Evolutionary conservation across 305 asterid species (phyloP).

Genomic region (Fraxinus paxiana): DNA sequence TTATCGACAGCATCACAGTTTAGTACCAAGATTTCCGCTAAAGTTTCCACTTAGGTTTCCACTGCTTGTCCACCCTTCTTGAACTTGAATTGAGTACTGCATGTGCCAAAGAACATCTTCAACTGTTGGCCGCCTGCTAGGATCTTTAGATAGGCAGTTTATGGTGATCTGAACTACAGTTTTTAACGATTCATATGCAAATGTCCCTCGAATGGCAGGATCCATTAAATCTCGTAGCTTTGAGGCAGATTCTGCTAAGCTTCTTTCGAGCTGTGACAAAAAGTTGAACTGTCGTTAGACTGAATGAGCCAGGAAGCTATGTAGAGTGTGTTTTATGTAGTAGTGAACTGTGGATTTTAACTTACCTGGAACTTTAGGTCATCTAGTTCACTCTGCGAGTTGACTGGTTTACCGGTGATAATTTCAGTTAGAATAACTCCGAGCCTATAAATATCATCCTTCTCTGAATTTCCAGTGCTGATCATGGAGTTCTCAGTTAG

Average conservation of each 20-base stretch:
- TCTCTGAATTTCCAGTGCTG: constrained; percentile 46
- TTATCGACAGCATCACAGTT: background rate
- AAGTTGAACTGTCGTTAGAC: background rate
- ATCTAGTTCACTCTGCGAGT: constrained; percentile 54
- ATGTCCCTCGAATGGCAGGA: constrained; percentile 76
- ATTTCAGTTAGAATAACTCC: constrained; percentile 70
- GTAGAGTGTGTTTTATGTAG: background rate
- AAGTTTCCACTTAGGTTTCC: constrained; percentile 68
- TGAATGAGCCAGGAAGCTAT: background rate
- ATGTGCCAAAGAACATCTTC: constrained; percentile 99
- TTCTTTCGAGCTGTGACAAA: constrained; percentile 59
- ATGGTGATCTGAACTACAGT: constrained; percentile 70
- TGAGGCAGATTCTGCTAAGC: constrained; percentile 80
- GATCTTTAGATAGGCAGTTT: constrained; percentile 65
- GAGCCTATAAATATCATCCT: constrained; percentile 75
- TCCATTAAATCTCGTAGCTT: constrained; percentile 68
- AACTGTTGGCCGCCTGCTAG: constrained; percentile 64
- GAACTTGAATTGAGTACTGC: constrained; percentile 96
- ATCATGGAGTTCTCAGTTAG: background rate
- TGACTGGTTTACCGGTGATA: constrained; percentile 61
- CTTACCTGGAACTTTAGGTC: constrained; percentile 73
- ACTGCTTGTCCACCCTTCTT: constrained; percentile 95
- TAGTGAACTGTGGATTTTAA: background rate
- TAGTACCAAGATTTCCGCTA: constrained; percentile 51
- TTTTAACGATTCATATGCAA: constrained; percentile 79